These are phyloP conservation scores for Colletotrichum plurivorum DNA, from an alignment of 2,329 filamentous ascomycete genomes.

Conservation along the genomic window DNA sequence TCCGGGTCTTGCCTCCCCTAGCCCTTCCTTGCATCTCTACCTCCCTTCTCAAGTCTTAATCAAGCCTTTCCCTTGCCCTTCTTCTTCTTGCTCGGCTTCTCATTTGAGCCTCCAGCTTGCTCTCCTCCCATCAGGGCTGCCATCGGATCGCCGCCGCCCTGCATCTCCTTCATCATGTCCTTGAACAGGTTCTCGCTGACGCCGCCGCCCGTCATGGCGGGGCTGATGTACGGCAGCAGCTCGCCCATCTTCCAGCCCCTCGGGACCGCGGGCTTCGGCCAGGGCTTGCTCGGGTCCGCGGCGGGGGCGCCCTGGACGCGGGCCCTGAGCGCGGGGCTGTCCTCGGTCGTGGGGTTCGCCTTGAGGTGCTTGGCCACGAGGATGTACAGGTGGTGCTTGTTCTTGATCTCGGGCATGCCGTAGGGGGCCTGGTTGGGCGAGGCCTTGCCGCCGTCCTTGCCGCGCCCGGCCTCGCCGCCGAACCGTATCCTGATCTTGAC, in stretches of 20 bases:
- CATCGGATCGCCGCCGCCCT: constrained; percentile 63
- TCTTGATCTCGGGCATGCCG: constrained; percentile 70
- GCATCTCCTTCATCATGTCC: constrained; percentile 98
- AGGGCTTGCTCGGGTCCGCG: constrained; percentile 74
- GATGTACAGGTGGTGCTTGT: constrained; percentile 89
- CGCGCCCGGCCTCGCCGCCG: constrained; percentile 33
- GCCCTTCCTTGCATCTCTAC: not conserved
- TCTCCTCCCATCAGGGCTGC: constrained; percentile 58
- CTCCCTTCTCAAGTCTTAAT: constrained; percentile 17
- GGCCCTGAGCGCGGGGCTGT: constrained; percentile 76
- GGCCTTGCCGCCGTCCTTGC: constrained; percentile 69
- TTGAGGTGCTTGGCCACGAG: constrained; percentile 84
- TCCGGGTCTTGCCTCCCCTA: not conserved
- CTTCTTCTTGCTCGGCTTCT: constrained; percentile 65
- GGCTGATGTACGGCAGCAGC: constrained; percentile 88
- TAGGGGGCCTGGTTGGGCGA: constrained; percentile 41
- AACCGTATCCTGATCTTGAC: constrained; percentile 73
- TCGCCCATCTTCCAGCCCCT: constrained; percentile 92
- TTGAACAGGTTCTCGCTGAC: constrained; percentile 95
- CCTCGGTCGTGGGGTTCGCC: constrained; percentile 82
- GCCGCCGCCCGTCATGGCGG: constrained; percentile 91
- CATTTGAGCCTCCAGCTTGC: constrained; percentile 48
- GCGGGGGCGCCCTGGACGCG: constrained; percentile 81
- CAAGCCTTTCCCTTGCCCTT: constrained; percentile 61
- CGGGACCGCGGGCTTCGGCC: constrained; percentile 81